Conservation (phyloP, 1,284 basidiomycete species). For the Melanopsichium pennsylvanicum region DNA sequence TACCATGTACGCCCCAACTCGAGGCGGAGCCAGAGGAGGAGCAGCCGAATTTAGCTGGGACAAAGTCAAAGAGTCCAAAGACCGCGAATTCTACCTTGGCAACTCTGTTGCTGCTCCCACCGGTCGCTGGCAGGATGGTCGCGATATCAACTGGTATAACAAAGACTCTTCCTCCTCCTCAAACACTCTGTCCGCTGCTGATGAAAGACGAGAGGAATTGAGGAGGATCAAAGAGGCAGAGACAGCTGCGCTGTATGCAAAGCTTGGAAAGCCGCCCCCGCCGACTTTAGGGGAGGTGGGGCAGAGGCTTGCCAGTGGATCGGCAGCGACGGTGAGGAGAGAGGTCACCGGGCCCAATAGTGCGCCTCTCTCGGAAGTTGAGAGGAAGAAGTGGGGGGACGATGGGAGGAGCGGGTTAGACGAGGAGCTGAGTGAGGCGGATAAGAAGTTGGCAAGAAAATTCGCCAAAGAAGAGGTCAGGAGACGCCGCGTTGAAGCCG, state of each 20-base stretch:
- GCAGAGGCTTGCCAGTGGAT: slow-evolving; percentile 29
- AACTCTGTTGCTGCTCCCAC: slow-evolving; percentile 62
- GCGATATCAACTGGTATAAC: slow-evolving; percentile 65
- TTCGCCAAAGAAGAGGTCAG: slow-evolving; percentile 41
- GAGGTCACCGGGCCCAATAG: slow-evolving; percentile 44
- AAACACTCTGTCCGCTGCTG: slow-evolving; percentile 20
- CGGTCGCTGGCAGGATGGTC: slow-evolving; percentile 62
- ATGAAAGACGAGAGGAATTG: slow-evolving; percentile 53
- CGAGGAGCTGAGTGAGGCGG: slow-evolving; percentile 30
- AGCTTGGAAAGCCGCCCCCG: slow-evolving; percentile 39
- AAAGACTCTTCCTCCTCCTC: slow-evolving; percentile 31
- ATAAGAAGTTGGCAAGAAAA: slow-evolving; percentile 49
- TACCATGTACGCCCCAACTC: slow-evolving; percentile 22
- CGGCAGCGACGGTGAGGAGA: slow-evolving; percentile 11
- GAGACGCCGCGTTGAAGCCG: slow-evolving; percentile 22
- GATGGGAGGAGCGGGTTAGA: no score
- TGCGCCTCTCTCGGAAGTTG: slow-evolving; percentile 21
- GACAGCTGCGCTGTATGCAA: slow-evolving; percentile 52
- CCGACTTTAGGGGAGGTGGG: slow-evolving; percentile 8
- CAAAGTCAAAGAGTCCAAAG: slow-evolving; percentile 57
- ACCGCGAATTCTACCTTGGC: slow-evolving; percentile 64
- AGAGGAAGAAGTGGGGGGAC: slow-evolving; percentile 23
- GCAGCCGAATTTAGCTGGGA: slow-evolving; percentile 63
- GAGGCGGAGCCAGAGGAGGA: slow-evolving; percentile 62
- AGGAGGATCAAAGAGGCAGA: slow-evolving; percentile 57